Conservation (phyloP, 139 green algal genomes). For the Chlamydomonas urium region DNA sequence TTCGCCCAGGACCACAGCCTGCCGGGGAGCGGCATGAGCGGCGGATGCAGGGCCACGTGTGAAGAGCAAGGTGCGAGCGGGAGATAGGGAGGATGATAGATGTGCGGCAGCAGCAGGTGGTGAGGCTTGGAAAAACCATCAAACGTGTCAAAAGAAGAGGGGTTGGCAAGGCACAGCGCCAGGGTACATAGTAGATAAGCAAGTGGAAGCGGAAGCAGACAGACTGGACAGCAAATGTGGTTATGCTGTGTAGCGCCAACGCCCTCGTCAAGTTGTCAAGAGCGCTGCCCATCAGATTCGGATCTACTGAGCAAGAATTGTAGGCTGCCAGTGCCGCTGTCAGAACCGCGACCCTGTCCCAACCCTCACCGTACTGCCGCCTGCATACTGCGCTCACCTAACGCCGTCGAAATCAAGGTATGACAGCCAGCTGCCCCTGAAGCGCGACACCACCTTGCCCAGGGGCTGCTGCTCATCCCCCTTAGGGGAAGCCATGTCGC, state of each 20-base stretch:
- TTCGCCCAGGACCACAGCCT: conserved; percentile 60
- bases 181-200: too few relatives aligned
- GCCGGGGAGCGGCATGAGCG: background rate
- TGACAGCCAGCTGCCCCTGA: conserved; percentile 76
- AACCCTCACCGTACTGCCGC: background rate
- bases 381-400: conserved; percentile 31
- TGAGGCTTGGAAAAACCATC: background rate
- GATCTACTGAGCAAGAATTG: background rate
- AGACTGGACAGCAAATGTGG: too few relatives aligned
- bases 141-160: too few relatives aligned
- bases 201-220: too few relatives aligned
- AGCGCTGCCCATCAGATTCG: too few relatives aligned
- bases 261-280: too few relatives aligned
- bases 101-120: background rate
- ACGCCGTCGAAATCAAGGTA: conserved; percentile 63
- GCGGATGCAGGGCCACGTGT: background rate
- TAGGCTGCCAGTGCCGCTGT: background rate
- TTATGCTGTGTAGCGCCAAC: too few relatives aligned
- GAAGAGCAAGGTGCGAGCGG: background rate
- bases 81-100: background rate
- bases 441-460: conserved; percentile 16
- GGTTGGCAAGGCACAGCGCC: too few relatives aligned
- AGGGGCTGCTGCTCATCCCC: background rate
- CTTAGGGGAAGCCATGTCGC: background rate
- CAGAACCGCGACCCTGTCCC: background rate